Base-by-base conservation (phyloP, 129 eudicot species). In the Chrysanthemum seticuspe region DNA sequence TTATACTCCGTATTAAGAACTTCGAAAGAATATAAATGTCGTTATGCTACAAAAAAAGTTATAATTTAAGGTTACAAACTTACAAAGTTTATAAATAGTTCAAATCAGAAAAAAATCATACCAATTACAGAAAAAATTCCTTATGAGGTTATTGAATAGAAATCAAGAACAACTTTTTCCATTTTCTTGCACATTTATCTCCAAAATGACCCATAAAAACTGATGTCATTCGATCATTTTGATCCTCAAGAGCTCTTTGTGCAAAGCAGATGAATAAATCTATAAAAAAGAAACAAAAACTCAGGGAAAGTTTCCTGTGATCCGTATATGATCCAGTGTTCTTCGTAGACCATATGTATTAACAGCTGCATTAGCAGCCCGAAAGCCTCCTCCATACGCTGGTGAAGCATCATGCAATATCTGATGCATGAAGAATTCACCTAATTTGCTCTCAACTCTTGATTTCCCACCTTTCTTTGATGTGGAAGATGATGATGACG, bases 381-480 rank as follows among this genome's bases (percentile, higher is more conserved):
- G 83, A 74, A 79, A 95, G 19, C 99, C 97, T 51, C 83, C 99
- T 50, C 99, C 99, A 71, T 95, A 95, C 14, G 97, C 97, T 27
- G 99, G 88, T 61, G 99, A 95, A 48, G 96, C 90, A 74, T 95
- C 99, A 62, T 95, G 71, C 14, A 79, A 75, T 51, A 95, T 95
- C 78, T 95, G 99, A 78, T 91, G 95, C 87, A 88, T 80, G 86
- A 91, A 95, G 65, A 90, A 95, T 69, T 85, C 86, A 4, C 99
- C 97, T 53, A 95, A 69, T 81, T 85, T 95, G 74, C 82, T 91
- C 68, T 95, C 99, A 1, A 70, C 82, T 4, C 79, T 67, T 4
- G 99, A 95, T 68, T 76, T 95, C 51, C 85, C 85, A 2, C 97
- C 97, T 83, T 95, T 95, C 82, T 90, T 95, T 10, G 97, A 84